phyloP scores from a whole-genome alignment of 108 stramenopile genomes.

The Schizochytrium sp. region DNA sequence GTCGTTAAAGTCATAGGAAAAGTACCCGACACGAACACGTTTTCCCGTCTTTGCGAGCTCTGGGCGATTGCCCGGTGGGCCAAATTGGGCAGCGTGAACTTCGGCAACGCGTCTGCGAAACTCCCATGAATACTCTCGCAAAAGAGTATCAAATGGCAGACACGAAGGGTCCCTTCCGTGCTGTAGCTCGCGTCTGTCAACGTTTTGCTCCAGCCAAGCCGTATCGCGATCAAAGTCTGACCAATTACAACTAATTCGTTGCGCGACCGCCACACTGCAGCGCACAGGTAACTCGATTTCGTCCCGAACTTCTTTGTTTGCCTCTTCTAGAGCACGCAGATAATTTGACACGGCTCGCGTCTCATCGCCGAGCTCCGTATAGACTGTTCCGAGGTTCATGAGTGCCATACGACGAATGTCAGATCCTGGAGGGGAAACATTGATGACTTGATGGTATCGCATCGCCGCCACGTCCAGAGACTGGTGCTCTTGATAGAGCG shows the following conservation, averaged over 20 bases:
- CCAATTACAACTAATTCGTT: conserved; percentile 33
- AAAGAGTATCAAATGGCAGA: conserved; percentile 41
- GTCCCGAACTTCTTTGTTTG: not conserved
- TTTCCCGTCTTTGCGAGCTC: not conserved
- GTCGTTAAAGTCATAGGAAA: conserved; percentile 47
- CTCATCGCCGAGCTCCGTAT: conserved; percentile 8
- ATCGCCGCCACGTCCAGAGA: conserved; percentile 9
- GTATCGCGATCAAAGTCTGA: not conserved
- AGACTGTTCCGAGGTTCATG: conserved; percentile 28
- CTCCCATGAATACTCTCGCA: not conserved
- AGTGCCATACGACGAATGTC: conserved; percentile 27
- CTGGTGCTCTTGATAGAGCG: conserved; percentile 36
- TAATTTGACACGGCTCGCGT: not conserved
- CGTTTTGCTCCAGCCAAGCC: not conserved
- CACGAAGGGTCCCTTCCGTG: conserved; percentile 23
- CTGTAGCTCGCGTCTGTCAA: conserved; percentile 22
- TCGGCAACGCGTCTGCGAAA: conserved; percentile 25
- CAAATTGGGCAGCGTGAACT: not conserved
- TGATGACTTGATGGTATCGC: conserved; percentile 25
- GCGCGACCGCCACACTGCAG: not conserved
- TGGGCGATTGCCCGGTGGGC: not conserved
- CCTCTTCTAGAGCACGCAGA: not conserved
- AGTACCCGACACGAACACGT: conserved; percentile 31
- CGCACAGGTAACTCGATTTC: not conserved
- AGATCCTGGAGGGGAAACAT: not conserved